Base-by-base conservation (phyloP, 805 yeast genomes). In the Cyberlindnera xylosilytica region DNA sequence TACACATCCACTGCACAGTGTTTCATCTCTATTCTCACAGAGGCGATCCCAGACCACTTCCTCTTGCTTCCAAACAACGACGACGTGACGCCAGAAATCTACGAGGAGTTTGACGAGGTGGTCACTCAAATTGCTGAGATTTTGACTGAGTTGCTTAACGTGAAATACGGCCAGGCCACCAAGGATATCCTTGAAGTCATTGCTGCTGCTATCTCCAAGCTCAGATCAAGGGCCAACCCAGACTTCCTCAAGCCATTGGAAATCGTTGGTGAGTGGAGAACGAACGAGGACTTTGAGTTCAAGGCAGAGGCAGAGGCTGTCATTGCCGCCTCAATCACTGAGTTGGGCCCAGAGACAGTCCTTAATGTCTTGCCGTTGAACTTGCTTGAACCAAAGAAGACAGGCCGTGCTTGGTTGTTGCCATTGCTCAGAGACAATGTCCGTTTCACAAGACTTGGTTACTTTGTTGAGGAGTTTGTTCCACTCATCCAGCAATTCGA, bases 341-440 rank as follows among this genome's bases (percentile, higher is more conserved):
- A 83, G 4, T 63, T 90, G 61, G 99, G 99, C 3, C 97, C 98
- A 9, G 95, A 85, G 53, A 78, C 72, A 11, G 93, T 93, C 3
- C 66, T 91, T 47, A 64, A 76, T 35, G 68, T 76, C 4, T 70
- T 93, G 26, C 98, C 99, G 6, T 70, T 93, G 57, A 88, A 91
- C 58, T 71, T 93, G 54, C 70, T 73, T 23, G 73, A 74, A 35
- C 53, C 68, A 20, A 64, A 67, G 24, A 71, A 73, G 33, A 74
- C 81, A n/a, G 97, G 97, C 35, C 78, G 98, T 60, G 97, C 97
- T 35, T 93, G 98, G 97, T 59, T 93, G 54, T 73, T 93, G 50
- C 99, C 99, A 10, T 61, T 93, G 26, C 73, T 93, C 47, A 83
- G 97, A 66, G 97, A 90, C 56, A 81, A 87, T 56, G 84, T 88